phyloP scores from a whole-genome alignment of 768 basidiomycete species.

The Mrakia gelida region DNA sequence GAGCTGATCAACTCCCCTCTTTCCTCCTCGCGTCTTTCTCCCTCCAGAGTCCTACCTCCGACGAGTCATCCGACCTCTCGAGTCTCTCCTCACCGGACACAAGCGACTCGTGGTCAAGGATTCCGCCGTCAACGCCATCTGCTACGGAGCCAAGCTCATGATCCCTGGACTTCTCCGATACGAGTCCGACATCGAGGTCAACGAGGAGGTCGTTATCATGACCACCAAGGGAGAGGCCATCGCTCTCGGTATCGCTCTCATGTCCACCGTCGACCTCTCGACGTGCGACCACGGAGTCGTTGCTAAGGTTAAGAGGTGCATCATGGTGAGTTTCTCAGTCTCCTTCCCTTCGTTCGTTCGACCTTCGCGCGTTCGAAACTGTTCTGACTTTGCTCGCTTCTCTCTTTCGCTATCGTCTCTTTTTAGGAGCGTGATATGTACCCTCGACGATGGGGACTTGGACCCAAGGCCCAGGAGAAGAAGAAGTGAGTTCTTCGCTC shows the following conservation, averaged over 20 bases:
- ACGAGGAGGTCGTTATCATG: conserved; percentile 97
- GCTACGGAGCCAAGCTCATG: conserved; percentile 99
- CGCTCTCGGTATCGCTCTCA: conserved; percentile 89
- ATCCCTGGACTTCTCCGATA: conserved; percentile 96
- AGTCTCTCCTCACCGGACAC: conserved; percentile 89
- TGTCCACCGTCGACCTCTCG: conserved; percentile 96
- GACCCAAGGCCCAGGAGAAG: conserved; percentile 94
- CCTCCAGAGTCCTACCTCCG: conserved; percentile 86
- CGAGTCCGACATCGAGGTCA: conserved; percentile 85
- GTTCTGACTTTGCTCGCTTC: background rate
- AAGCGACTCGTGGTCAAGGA: conserved; percentile 99
- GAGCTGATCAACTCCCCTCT: background rate
- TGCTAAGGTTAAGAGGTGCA: conserved; percentile 97
- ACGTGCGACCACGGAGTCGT: conserved; percentile 99
- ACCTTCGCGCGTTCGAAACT: background rate
- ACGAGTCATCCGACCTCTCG: conserved; percentile 87
- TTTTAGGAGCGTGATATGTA: conserved; percentile 76
- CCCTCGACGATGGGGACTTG: conserved; percentile 95
- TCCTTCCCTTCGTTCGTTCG: background rate
- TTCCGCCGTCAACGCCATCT: conserved; percentile 97
- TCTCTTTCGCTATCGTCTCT: background rate
- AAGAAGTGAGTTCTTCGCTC: conserved; percentile 58
- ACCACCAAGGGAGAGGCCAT: conserved; percentile 98
- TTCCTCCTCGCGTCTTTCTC: background rate
- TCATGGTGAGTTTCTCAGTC: conserved; percentile 65